These are phyloP conservation scores for Emergomyces africanus DNA, from an alignment of 2,329 filamentous ascomycete genomes.

Conservation along the genomic window DNA sequence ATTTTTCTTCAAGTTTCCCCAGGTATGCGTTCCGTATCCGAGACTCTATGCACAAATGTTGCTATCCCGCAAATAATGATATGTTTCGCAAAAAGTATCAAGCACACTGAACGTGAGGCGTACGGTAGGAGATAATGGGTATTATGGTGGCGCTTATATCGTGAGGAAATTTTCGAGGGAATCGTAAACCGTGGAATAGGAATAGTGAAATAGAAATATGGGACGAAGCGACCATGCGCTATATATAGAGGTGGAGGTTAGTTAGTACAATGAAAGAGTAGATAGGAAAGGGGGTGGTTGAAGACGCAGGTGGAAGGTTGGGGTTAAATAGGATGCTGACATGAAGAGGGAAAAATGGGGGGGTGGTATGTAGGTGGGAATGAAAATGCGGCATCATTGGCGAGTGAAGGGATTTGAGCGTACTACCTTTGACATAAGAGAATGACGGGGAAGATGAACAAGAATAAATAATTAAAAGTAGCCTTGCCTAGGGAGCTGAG, in stretches of 20 bases:
- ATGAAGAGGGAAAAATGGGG: too few species aligned
- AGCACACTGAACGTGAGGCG: slow-evolving; percentile 7
- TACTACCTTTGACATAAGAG: slow-evolving; percentile 24
- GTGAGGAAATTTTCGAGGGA: background rate
- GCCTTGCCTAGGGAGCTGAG: background rate
- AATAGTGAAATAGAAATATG: slow-evolving; percentile 13
- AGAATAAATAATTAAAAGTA: slow-evolving; percentile 6
- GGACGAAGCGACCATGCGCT: slow-evolving; percentile 20
- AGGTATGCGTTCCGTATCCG: background rate
- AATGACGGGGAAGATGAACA: slow-evolving; percentile 18
- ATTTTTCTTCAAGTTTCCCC: background rate
- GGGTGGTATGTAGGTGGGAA: too few species aligned
- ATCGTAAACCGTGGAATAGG: background rate
- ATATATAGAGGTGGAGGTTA: slow-evolving; percentile 5
- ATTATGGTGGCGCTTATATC: background rate
- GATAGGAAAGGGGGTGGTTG: background rate
- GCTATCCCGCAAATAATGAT: background rate
- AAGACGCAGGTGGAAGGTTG: background rate
- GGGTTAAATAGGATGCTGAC: background rate
- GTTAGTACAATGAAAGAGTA: slow-evolving; percentile 10
- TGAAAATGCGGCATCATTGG: too few species aligned
- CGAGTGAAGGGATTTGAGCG: slow-evolving; percentile 8
- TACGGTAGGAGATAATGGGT: background rate
- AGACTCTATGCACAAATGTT: background rate
- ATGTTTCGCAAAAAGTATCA: slow-evolving; percentile 14